Conservation (phyloP, 202 grass and related monocot genomes). For the Schoenoplectus tabernaemontani region DNA sequence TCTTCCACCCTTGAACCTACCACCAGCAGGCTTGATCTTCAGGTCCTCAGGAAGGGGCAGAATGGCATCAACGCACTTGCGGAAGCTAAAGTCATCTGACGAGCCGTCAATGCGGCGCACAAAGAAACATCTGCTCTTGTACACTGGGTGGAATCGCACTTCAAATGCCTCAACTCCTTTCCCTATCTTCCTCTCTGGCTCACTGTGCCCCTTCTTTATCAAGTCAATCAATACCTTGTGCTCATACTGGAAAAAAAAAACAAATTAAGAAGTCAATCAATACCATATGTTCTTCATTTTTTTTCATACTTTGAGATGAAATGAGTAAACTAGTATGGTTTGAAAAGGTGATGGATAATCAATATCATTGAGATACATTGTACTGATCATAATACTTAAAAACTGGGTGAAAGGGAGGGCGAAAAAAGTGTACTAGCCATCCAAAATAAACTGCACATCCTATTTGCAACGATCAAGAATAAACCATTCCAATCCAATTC, state of each 20-base stretch:
- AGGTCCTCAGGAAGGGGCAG: slow-evolving; percentile 69
- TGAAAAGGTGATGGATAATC: neutral
- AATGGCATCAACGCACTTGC: slow-evolving; percentile 80
- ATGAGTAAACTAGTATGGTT: neutral
- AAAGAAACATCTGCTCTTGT: slow-evolving; percentile 78
- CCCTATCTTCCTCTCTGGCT: slow-evolving; percentile 68
- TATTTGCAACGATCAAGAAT: neutral
- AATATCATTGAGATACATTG: neutral
- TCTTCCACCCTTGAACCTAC: slow-evolving; percentile 27
- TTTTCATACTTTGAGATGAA: neutral
- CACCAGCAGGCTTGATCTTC: slow-evolving; percentile 35
- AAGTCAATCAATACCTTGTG: slow-evolving; percentile 67
- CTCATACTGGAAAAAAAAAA: slow-evolving; percentile 58
- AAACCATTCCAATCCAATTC: neutral
- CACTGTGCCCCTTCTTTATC: slow-evolving; percentile 72
- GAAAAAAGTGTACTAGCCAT: neutral
- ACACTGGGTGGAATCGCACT: slow-evolving; percentile 61
- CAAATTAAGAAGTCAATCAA: neutral
- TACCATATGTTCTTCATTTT: neutral
- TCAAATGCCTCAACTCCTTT: slow-evolving; percentile 67
- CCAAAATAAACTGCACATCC: neutral
- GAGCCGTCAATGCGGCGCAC: slow-evolving; percentile 50
- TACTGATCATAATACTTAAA: neutral
- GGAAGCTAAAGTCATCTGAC: slow-evolving; percentile 79
- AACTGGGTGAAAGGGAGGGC: neutral